Evolutionary conservation across 331 rosid species (phyloP).

Genomic region (Telfairia occidentalis): DNA sequence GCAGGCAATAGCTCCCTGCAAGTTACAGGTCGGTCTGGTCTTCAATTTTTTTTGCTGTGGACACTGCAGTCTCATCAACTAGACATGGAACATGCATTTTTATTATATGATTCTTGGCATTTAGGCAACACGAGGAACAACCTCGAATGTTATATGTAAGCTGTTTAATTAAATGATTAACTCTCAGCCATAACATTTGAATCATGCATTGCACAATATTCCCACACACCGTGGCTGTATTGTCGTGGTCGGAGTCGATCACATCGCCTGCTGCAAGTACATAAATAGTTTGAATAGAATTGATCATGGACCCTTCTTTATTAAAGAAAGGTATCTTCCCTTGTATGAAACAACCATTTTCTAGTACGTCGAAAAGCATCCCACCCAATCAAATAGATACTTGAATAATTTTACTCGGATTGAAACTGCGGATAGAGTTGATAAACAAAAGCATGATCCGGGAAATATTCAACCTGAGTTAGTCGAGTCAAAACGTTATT

Average conservation of each 20-base stretch:
- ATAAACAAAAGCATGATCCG: not conserved
- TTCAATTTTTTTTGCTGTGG: not conserved
- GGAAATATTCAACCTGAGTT: not conserved
- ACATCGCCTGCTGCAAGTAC: slow-evolving; percentile 1
- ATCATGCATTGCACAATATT: slow-evolving; percentile 12
- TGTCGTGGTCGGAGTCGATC: slow-evolving; percentile 10
- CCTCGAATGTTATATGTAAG: slow-evolving; percentile 7
- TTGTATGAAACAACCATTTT: not conserved
- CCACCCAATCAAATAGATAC: slow-evolving; percentile 1
- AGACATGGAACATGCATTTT: slow-evolving; percentile 12
- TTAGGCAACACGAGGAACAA: slow-evolving; percentile 14
- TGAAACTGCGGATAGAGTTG: not conserved
- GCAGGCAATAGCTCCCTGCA: slow-evolving; percentile 2
- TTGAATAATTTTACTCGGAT: not conserved
- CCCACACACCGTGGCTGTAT: slow-evolving; percentile 17
- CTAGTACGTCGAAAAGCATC: not conserved
- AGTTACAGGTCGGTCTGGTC: slow-evolving; percentile 6
- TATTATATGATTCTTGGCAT: slow-evolving; percentile 5
- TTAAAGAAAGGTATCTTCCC: not conserved
- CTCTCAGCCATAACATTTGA: not conserved
- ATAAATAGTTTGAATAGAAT: not conserved
- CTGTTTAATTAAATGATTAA: slow-evolving; percentile 6
- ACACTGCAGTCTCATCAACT: slow-evolving; percentile 5
- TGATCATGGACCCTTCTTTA: slow-evolving; percentile 10
- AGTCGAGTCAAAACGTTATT: slow-evolving; percentile 2